phyloP scores from a whole-genome alignment of 2,329 filamentous ascomycete genomes.

The Sporothrix brasiliensis region DNA sequence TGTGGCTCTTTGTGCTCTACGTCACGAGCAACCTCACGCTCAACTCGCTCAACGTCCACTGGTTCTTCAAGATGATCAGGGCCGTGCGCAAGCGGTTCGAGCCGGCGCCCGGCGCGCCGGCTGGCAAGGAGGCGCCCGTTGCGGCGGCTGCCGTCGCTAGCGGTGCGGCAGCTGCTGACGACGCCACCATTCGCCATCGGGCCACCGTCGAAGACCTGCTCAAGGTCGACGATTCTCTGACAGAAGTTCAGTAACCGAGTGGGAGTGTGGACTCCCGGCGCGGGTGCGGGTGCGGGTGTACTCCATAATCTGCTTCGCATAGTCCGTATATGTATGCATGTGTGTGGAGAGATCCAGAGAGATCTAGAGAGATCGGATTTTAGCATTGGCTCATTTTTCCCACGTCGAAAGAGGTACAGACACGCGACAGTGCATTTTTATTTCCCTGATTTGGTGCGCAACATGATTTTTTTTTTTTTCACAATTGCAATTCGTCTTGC shows the following conservation, averaged over 20 bases:
- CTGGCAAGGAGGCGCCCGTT: slow-evolving; percentile 35
- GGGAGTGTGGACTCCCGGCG: neutral
- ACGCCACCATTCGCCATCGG: slow-evolving; percentile 38
- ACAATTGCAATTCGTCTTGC: neutral
- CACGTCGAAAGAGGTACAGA: neutral
- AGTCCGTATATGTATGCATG: neutral
- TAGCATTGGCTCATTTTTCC: neutral
- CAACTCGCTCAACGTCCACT: slow-evolving; percentile 78
- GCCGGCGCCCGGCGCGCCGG: slow-evolving; percentile 46
- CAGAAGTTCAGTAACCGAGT: slow-evolving; percentile 36
- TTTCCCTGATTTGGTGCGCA: neutral
- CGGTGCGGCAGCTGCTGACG: slow-evolving; percentile 39
- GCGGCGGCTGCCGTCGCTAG: slow-evolving; percentile 13
- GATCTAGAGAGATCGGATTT: neutral
- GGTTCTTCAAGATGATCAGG: slow-evolving; percentile 85
- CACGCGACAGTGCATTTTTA: neutral
- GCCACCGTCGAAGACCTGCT: slow-evolving; percentile 34
- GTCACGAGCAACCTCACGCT: slow-evolving; percentile 70
- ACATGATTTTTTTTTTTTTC: neutral
- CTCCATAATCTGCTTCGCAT: neutral
- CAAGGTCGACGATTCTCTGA: slow-evolving; percentile 36
- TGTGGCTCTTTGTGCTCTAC: slow-evolving; percentile 72
- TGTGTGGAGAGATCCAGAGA: neutral
- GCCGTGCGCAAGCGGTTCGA: slow-evolving; percentile 77
- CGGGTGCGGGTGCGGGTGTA: no score